These are phyloP conservation scores for Tremella fuciformis DNA, from an alignment of 768 basidiomycete species.

Conservation along the genomic window DNA sequence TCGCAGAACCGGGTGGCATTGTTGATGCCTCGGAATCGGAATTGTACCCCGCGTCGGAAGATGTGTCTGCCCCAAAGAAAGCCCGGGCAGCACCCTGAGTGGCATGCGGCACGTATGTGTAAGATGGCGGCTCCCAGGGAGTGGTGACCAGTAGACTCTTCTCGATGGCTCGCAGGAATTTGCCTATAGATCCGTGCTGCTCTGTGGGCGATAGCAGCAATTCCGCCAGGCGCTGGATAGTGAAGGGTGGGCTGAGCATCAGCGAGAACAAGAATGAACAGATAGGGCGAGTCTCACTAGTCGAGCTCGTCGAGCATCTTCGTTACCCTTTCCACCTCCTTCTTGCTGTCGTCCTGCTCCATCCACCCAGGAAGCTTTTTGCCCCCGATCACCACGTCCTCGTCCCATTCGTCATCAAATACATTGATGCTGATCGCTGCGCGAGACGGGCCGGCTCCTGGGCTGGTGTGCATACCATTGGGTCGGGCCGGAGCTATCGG, in stretches of 20 bases:
- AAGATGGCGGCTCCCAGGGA: constrained; percentile 40
- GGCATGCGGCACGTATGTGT: constrained; percentile 14
- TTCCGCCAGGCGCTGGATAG: constrained; percentile 52
- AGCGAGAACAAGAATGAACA: not conserved
- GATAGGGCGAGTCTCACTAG: constrained; percentile 8
- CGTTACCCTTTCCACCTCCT: constrained; percentile 36
- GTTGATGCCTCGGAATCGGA: constrained; percentile 24
- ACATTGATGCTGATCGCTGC: constrained; percentile 6
- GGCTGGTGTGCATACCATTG: not conserved
- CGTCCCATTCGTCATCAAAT: constrained; percentile 42
- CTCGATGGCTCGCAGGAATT: constrained; percentile 52
- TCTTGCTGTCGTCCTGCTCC: constrained; percentile 40
- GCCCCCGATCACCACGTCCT: constrained; percentile 50
- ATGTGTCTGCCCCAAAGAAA: constrained; percentile 7
- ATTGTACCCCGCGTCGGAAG: constrained; percentile 7
- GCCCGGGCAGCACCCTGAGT: constrained; percentile 2
- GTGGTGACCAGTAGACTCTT: constrained; percentile 50
- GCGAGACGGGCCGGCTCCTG: not conserved
- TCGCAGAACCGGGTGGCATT: constrained; percentile 34
- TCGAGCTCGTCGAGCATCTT: constrained; percentile 37
- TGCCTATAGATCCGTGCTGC: constrained; percentile 44
- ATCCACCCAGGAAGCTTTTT: constrained; percentile 44
- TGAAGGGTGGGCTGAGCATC: constrained; percentile 48
- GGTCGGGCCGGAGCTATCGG: not conserved
- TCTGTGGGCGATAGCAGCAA: constrained; percentile 36